These are phyloP conservation scores for Phytophthora pini DNA, from an alignment of 352 stramenopile genomes.

Conservation along the genomic window DNA sequence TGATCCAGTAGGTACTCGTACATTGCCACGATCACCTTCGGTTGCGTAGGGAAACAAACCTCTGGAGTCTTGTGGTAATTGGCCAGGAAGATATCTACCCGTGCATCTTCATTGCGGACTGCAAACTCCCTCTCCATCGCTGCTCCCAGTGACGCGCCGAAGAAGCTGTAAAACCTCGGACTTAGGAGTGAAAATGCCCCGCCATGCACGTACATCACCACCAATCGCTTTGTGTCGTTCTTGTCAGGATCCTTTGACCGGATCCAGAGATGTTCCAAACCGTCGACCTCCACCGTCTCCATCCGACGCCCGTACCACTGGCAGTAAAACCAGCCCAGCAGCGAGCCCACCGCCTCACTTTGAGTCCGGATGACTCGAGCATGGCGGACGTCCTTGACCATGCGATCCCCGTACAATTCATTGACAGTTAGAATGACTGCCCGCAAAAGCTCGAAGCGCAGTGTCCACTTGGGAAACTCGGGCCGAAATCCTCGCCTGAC, in stretches of 20 bases:
- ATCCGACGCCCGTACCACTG: conserved; percentile 17
- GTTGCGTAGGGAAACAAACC: conserved; percentile 37
- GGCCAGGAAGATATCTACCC: conserved; percentile 49
- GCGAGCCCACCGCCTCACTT: conserved; percentile 26
- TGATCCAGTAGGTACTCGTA: conserved; percentile 46
- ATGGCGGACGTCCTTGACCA: conserved; percentile 25
- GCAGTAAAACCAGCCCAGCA: conserved; percentile 31
- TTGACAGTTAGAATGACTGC: conserved; percentile 22
- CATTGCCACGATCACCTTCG: conserved; percentile 35
- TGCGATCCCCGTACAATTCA: conserved; percentile 32
- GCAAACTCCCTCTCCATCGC: conserved; percentile 30
- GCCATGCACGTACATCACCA: conserved; percentile 51
- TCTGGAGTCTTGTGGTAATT: conserved; percentile 62
- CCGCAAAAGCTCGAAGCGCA: conserved; percentile 44
- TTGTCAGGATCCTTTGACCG: background rate
- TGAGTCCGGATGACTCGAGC: conserved; percentile 33
- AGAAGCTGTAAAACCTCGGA: conserved; percentile 47
- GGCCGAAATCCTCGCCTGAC: conserved; percentile 33
- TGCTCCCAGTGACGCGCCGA: conserved; percentile 28
- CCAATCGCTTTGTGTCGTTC: conserved; percentile 7
- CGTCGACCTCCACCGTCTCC: conserved; percentile 25
- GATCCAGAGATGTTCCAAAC: conserved; percentile 45
- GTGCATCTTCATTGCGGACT: background rate
- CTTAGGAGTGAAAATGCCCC: conserved; percentile 48
- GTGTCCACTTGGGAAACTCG: conserved; percentile 48